A percentile compares a stretch with the other conserved stretches of the same genome.
Conservation (phyloP, 352 stramenopile genomes). For the Globisporangium spiculum region DNA sequence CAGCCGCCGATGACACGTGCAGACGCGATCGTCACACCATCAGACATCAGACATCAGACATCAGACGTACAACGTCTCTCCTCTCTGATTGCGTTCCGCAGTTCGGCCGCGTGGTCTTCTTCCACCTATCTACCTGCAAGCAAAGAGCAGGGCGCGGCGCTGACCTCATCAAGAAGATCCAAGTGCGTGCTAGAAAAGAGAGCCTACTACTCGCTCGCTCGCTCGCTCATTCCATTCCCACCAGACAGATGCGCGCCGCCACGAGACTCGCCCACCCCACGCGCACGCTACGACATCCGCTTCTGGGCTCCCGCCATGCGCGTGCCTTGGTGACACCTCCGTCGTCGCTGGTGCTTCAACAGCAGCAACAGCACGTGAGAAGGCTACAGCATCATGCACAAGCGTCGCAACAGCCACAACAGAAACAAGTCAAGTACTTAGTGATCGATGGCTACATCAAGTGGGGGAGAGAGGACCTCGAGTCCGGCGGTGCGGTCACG, state of each 20-base stretch:
- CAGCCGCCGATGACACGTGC: constrained; percentile 7
- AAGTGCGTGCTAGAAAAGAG: not conserved
- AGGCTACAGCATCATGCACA: constrained; percentile 2
- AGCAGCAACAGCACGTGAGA: constrained; percentile 3
- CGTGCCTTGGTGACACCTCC: not conserved
- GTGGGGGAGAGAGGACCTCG: constrained; percentile 51
- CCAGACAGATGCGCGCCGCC: constrained; percentile 1
- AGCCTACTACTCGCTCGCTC: not conserved
- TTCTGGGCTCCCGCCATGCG: not conserved
- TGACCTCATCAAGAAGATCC: not conserved
- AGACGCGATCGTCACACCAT: constrained; percentile 15
- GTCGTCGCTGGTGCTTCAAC: not conserved
- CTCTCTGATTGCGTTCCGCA: not conserved
- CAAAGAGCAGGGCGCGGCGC: not conserved
- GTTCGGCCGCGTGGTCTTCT: not conserved
- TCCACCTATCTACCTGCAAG: not conserved
- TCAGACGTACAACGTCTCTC: not conserved
- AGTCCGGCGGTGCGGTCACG: constrained; percentile 58
- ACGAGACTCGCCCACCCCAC: constrained; percentile 5
- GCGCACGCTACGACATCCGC: not conserved
- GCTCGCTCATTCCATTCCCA: not conserved
- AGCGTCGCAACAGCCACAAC: not conserved
- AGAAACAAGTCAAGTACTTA: constrained; percentile 34
- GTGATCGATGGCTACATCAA: constrained; percentile 76
- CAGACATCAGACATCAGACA: not conserved